phyloP scores from a whole-genome alignment of 495 filamentous ascomycete genomes.

The Talaromyces trachyspermus region DNA sequence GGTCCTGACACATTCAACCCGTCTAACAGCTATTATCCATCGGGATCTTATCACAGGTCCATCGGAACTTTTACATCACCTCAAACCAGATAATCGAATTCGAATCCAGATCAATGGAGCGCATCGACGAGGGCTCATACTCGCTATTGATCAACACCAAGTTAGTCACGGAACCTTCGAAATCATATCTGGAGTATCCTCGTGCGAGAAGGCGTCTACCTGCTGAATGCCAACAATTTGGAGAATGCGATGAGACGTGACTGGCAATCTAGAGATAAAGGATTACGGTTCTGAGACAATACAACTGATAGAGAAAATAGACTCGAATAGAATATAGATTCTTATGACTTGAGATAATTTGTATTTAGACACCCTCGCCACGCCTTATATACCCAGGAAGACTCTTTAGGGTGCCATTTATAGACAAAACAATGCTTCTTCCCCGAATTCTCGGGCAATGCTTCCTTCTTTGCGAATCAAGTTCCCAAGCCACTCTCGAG shows the following conservation, averaged over 20 bases:
- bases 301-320: background rate
- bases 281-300: slow-evolving; percentile 29
- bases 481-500: slow-evolving; percentile 50
- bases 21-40: slow-evolving; percentile 39
- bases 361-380: background rate
- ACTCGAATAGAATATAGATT: no score
- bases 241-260: slow-evolving; percentile 40
- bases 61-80: slow-evolving; percentile 21
- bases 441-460: slow-evolving; percentile 52
- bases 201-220: slow-evolving; percentile 60
- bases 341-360: no score
- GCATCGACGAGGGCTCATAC: slow-evolving; percentile 59
- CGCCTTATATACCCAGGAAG: no score
- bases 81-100: slow-evolving; percentile 53
- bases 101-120: slow-evolving; percentile 61
- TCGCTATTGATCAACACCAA: slow-evolving; percentile 72
- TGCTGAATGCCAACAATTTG: slow-evolving; percentile 77
- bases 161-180: slow-evolving; percentile 66
- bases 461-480: slow-evolving; percentile 52
- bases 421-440: slow-evolving; percentile 55
- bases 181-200: slow-evolving; percentile 70
- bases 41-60: slow-evolving; percentile 48
- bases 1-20: slow-evolving; percentile 27
- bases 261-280: slow-evolving; percentile 34
- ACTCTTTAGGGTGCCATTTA: no score